Evolutionary conservation across 345 rosid species (phyloP), one percentile per base, ranked within the genome.

Genomic region (Schrenkiella parvula): DNA sequence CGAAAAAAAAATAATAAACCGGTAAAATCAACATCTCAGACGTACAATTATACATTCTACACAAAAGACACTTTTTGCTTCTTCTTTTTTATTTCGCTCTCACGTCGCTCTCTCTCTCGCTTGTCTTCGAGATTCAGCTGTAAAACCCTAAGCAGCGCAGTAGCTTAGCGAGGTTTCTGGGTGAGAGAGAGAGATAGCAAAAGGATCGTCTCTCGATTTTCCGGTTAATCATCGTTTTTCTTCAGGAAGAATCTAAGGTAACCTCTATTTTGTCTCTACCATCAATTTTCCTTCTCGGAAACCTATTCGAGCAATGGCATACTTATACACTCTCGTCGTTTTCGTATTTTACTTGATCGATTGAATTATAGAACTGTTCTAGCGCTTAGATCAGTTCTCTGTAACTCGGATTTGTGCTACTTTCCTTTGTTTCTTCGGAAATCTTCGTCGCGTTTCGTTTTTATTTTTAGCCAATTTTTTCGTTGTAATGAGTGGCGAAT

Each of bases 131-230:
- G 74, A 75, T 69, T 75, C 79, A 54, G 58, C 75, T 69, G 52
- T 75, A 75, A 75, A 68, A 75, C 79, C 79, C 79, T 69, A 75
- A 53, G 34, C 3, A 62, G 47, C 21, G 46, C 62, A 68, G 58
- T 57, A 74, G 53, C 67, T 13, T 9, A 74, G 74, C 57, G 39
- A 68, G 41, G 32, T 53, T 32, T 57, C 55, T 52, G 21, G 8
- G 44, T 19, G 28, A 14, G 72, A 38, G 44, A 74, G 46, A 46
- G 22, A 17, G 64, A 35, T 56, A 65, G 15, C 37, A 39, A 29
- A 34, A 44, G 15, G 23, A 37, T 57, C 59, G 1, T 53, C 65
- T 39, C 22, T 51, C 62, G 19, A n/a, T 21, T 48, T 39, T 51
- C 59, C 62, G n/a, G 62, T 59, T 51, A 38, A 15, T 50, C 62